phyloP scores from a whole-genome alignment of 176 grass and related monocot genomes.

The Aegilops sharonensis region DNA sequence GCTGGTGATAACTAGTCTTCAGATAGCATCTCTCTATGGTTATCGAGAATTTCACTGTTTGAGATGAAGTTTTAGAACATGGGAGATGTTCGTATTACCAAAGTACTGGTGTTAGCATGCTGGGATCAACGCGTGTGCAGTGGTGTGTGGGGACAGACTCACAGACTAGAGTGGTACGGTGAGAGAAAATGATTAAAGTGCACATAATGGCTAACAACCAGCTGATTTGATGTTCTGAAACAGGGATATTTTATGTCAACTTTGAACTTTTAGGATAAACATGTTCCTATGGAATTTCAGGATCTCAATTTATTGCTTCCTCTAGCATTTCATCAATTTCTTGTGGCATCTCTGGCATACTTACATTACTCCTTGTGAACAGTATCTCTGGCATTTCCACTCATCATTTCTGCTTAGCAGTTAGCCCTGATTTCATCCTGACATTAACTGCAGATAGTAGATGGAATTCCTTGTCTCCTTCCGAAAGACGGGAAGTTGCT shows the following conservation, averaged over 20 bases:
- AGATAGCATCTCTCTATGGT: neutral
- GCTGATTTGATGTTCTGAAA: neutral
- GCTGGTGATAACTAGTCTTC: neutral
- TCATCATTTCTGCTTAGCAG: neutral
- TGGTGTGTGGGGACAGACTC: neutral
- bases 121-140: neutral
- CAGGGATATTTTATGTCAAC: neutral
- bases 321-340: neutral
- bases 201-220: neutral
- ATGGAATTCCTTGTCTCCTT: conserved; percentile 72
- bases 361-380: neutral
- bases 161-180: neutral
- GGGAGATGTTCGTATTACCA: neutral
- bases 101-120: neutral
- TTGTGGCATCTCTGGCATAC: neutral
- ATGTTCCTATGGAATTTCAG: too few species aligned
- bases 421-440: neutral
- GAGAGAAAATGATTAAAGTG: conserved; percentile 5
- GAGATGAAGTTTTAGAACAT: neutral
- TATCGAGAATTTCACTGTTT: neutral
- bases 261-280: conserved; percentile 12
- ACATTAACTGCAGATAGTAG: conserved; percentile 46
- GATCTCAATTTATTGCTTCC: too few species aligned
- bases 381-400: neutral
- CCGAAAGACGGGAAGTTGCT: conserved; percentile 78